Percentiles rank a stretch among this genome's conserved stretches.
phyloP scores from a whole-genome alignment of 495 filamentous ascomycete species.

The Hypoxylon trugodes region DNA sequence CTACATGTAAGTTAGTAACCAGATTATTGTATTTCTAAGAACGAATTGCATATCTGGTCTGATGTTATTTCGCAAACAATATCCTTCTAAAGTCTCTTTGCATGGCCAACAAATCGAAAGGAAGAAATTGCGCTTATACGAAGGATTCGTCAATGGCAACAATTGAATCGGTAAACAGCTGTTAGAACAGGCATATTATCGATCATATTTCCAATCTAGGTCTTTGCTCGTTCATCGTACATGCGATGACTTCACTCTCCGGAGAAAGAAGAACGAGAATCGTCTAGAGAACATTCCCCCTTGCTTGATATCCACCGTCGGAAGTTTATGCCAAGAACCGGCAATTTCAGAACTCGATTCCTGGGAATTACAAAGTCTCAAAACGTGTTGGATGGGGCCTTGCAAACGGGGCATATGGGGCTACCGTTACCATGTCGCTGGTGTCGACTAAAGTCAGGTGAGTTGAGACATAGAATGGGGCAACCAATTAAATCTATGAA shows the following conservation, averaged over 20 bases:
- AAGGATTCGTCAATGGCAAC: too few relatives aligned
- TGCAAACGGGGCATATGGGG: conserved; percentile 6
- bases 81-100: too few relatives aligned
- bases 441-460: conserved; percentile 37
- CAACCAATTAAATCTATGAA: conserved; percentile 21
- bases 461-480: conserved; percentile 17
- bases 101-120: too few relatives aligned
- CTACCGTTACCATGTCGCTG: conserved; percentile 33
- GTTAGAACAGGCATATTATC: too few relatives aligned
- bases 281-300: too few relatives aligned
- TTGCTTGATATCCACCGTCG: not conserved
- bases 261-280: too few relatives aligned
- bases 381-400: conserved; percentile 31
- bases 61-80: not conserved
- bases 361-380: conserved; percentile 31
- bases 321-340: conserved; percentile 24
- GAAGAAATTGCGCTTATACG: too few relatives aligned
- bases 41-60: too few relatives aligned
- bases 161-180: too few relatives aligned
- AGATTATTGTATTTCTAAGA: not conserved
- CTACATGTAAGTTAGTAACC: not conserved
- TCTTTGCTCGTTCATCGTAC: too few relatives aligned
- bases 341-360: conserved; percentile 29
- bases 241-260: too few relatives aligned
- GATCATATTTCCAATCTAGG: too few relatives aligned